Base-by-base conservation (phyloP, 148 eudicot species). In the Persicaria maculosa region DNA sequence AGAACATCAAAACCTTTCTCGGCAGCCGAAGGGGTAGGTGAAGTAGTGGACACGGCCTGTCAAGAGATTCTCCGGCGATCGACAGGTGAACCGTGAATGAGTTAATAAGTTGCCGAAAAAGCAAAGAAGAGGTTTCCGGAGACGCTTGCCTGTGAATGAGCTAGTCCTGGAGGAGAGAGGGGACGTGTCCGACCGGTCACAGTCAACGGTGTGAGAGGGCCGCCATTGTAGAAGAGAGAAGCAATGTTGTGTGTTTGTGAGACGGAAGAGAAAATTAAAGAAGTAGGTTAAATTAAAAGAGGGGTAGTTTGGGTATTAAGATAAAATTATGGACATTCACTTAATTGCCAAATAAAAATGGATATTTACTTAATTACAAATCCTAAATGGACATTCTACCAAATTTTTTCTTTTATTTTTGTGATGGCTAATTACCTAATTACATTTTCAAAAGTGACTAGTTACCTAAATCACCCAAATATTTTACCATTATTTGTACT, bases 61-160 rank as follows among this genome's bases (percentile, higher is more conserved):
- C 85, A 81, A 20, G 85, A 74, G 80, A 92, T 75, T 73, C 76
- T 82, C 5, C 84, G 85, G 74, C 79, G 79, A 44, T 47, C 19
- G n/a, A 55, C 36, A 14, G 85, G 76, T n/a, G 84, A n/a, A n/a
- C n/a, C n/a, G n/a, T n/a, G n/a, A 44, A 36, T 82, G 75, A 8
- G 80, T 17, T 6, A 46, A 16, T 44, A 59, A 16, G 54, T 44
- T 54, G 40, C 76, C 47, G 4, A 54, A 74, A 5, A 44, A 46
- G 17, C 76, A 40, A 74, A 59, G 53, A 20, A 25, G 2, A 6
- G 22, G 70, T 4, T 65, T 4, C 52, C 68, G 70, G 62, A 74
- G 50, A 45, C 58, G 15, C 15, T 73, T 31, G 48, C 75, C 75
- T 15, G 75, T 31, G 75, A 55, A 73, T 2, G 65, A 53, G 59